Base-by-base conservation (phyloP, 164 flowering plant species). In the Vitis rupestris region DNA sequence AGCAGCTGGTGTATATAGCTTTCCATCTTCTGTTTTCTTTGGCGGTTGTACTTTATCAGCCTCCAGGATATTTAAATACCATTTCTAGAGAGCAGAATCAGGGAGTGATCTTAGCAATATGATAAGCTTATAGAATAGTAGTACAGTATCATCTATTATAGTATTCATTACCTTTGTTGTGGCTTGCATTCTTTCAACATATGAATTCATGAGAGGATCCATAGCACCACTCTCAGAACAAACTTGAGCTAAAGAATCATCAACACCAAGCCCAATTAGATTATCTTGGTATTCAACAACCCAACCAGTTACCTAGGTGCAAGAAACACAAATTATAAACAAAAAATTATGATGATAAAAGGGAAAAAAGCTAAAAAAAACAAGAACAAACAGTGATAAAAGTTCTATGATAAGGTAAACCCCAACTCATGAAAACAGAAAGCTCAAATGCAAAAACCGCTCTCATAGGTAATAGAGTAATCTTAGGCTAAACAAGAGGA, bases 171-270 rank as follows among this genome's bases (percentile, higher is more conserved):
- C 99, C 85, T 76, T 82, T 51, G 97, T 96, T 66, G 98, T 96
- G 49, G 97, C 98, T 83, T 93, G 97, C 98, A 93, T 96, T 78
- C 99, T 82, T 79, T 96, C 99, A 75, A 96, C 95, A 82, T 96
- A 96, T 64, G 98, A 83, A 76, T 96, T 92, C 98, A 96, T 96
- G 16, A 96, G 88, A 64, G 99, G 99, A 84, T 96, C 99, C 99
- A 96, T 90, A 31, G 99, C 81, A 79, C 99, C 99, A 88, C 99
- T 93, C 84, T 96, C 98, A 16, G 99, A 96, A 80, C 98, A 93
- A 76, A 96, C 99, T 90, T 96, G 99, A 70, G 99, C 97, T 63
- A 96, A 78, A 63, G 99, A 87, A 65, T 93, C 98, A 70, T 96
- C 99, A 78, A 96, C 98, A 61, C 99, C 99, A 78, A 96, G 95